Conservation (phyloP, 371 early-diverging fungal species). For the Rhizopus arrhizus region DNA sequence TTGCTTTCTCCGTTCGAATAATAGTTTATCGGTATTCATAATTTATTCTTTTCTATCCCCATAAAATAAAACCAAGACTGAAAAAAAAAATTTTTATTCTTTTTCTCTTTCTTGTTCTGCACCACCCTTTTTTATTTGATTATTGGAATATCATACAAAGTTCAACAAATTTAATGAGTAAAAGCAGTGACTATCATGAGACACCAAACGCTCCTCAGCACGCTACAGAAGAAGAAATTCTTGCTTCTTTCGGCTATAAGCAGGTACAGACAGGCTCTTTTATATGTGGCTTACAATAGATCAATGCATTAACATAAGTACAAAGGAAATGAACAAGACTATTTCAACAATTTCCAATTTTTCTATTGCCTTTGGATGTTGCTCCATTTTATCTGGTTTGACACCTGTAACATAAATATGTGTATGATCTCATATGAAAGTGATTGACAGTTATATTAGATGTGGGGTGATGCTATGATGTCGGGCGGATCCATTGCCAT, state of each 20-base stretch:
- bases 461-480: slow-evolving; percentile 63
- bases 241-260: slow-evolving; percentile 62
- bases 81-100: slow-evolving; percentile 2
- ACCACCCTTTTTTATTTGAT: not conserved
- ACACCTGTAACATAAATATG: slow-evolving; percentile 44
- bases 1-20: too few species aligned
- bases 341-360: slow-evolving; percentile 66
- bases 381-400: slow-evolving; percentile 63
- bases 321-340: slow-evolving; percentile 65
- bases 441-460: slow-evolving; percentile 14
- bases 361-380: slow-evolving; percentile 65
- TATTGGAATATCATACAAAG: not conserved
- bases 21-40: too few species aligned
- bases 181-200: slow-evolving; percentile 26
- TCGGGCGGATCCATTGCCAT: slow-evolving; percentile 71
- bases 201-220: slow-evolving; percentile 30
- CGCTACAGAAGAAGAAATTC: slow-evolving; percentile 47
- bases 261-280: slow-evolving; percentile 38
- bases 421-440: not conserved
- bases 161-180: slow-evolving; percentile 14
- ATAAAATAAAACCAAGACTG: too few species aligned
- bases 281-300: not conserved
- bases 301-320: not conserved
- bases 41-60: too few species aligned
- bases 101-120: not conserved